Evolutionary conservation across 176 grass and related monocot genomes (phyloP), one percentile per base, ranked within the genome.

Genomic region (Zoysia japonica): DNA sequence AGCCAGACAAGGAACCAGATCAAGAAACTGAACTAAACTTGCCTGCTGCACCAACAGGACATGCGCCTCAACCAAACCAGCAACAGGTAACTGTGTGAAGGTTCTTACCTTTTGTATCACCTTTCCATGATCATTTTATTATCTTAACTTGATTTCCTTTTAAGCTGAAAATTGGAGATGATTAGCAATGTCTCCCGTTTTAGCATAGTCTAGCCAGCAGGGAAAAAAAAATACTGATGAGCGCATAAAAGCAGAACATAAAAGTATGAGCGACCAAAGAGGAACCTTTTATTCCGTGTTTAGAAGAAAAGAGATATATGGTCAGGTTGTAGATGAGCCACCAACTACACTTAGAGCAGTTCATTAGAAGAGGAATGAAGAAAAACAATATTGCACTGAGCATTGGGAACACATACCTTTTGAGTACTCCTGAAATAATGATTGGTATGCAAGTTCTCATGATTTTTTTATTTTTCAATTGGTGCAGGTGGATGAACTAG

Each of bases 1-100:
- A 95, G 75, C 96, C 92, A 9, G 92, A 94, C 78, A 43, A 93
- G 48, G 88, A 95, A 69, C 96, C 92, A 7, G 92, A 94, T 71
- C 47, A 91, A 55, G 88, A 95, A 74, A 45, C 85, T 36, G 95
- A 95, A 50, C 72, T 99, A 28, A 87, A 85, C 72, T 52, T 95
- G 20, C 96, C 95, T 54, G 77, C 89, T 68, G 90, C 96, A 66
- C 96, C 92, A 42, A 89, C 80, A 41, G 84, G 90, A 47, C 92
- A 93, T 59, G 71, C 91, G 70, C 47, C 17, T 5, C 12, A 61
- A 43, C 67, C 85, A 60, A 81, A 82, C 8, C 78, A 47, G 38
- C 78, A 81, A 45, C 87, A 89, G 83, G 87, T 89, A 67, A 6
- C 41, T 72, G 43, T 14, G 5, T 57, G 42, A 76, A 61, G 79